These are phyloP conservation scores for Trametes meyenii DNA, from an alignment of 768 basidiomycete genomes.

Conservation along the genomic window DNA sequence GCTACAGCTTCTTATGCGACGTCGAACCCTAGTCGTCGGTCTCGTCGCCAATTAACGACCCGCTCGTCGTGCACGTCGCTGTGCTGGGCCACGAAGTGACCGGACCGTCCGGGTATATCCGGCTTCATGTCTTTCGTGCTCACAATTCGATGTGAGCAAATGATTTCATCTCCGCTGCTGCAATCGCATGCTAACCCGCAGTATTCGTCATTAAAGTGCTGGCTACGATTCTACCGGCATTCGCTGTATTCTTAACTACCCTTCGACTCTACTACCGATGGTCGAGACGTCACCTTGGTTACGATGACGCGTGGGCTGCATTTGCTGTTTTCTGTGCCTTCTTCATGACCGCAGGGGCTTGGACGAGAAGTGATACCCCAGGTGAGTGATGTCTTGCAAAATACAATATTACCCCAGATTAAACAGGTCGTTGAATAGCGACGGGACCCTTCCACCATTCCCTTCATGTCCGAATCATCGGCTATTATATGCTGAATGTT, in stretches of 20 bases:
- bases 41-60: slow-evolving; percentile 2
- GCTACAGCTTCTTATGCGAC: neutral
- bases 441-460: slow-evolving; percentile 14
- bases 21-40: neutral
- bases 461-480: slow-evolving; percentile 13
- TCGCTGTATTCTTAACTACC: slow-evolving; percentile 13
- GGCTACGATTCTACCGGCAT: slow-evolving; percentile 18
- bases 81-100: neutral
- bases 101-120: neutral
- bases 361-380: slow-evolving; percentile 19
- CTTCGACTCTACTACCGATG: slow-evolving; percentile 20
- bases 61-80: neutral
- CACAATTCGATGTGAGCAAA: slow-evolving; percentile 15
- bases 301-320: slow-evolving; percentile 25
- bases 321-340: slow-evolving; percentile 8
- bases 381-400: neutral
- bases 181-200: neutral
- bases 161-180: neutral
- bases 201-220: slow-evolving; percentile 7
- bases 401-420: neutral
- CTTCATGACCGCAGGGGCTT: slow-evolving; percentile 24
- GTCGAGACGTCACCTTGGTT: slow-evolving; percentile 19
- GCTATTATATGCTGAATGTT: slow-evolving; percentile 24
- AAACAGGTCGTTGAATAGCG: neutral
- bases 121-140: slow-evolving; percentile 12